phyloP scores from a whole-genome alignment of 352 stramenopile species.

The Phytopythium litorale region DNA sequence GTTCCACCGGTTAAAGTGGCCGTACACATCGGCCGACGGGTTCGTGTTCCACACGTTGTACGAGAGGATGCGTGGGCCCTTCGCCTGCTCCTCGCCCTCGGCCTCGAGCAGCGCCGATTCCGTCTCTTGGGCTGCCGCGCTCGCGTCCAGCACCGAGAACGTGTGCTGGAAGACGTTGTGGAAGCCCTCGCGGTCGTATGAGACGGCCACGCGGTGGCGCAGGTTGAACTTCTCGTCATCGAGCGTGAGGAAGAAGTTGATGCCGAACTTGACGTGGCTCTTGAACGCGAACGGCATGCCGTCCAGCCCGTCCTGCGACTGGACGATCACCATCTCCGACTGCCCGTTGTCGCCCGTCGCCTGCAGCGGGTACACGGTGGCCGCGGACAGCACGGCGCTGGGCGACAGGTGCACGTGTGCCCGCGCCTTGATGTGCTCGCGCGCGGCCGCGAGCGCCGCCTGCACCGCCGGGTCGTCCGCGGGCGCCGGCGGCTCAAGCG shows the following conservation, averaged over 20 bases:
- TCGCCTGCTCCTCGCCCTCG: not conserved
- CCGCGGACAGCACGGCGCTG: constrained; percentile 22
- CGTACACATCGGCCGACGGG: constrained; percentile 65
- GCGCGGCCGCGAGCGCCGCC: constrained; percentile 34
- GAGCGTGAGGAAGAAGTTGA: constrained; percentile 70
- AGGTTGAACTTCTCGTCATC: constrained; percentile 50
- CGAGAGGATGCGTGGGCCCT: constrained; percentile 58
- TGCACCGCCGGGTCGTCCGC: constrained; percentile 37
- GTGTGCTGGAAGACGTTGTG: constrained; percentile 79
- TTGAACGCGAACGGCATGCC: constrained; percentile 39
- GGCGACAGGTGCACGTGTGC: constrained; percentile 38
- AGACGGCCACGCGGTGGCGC: constrained; percentile 57
- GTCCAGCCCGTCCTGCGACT: constrained; percentile 33
- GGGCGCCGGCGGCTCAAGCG: constrained; percentile 21
- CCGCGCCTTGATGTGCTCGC: constrained; percentile 32
- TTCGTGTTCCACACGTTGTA: constrained; percentile 92
- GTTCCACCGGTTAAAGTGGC: constrained; percentile 41
- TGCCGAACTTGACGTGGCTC: constrained; percentile 65
- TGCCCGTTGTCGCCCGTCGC: constrained; percentile 67
- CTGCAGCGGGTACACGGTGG: constrained; percentile 40
- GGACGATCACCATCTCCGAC: constrained; percentile 64
- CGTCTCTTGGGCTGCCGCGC: constrained; percentile 7
- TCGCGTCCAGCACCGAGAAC: constrained; percentile 24
- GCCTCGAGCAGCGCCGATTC: constrained; percentile 13
- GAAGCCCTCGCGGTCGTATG: constrained; percentile 60